Base-by-base conservation (phyloP, 768 basidiomycete species). In the Cystofilobasidium bisporidii region DNA sequence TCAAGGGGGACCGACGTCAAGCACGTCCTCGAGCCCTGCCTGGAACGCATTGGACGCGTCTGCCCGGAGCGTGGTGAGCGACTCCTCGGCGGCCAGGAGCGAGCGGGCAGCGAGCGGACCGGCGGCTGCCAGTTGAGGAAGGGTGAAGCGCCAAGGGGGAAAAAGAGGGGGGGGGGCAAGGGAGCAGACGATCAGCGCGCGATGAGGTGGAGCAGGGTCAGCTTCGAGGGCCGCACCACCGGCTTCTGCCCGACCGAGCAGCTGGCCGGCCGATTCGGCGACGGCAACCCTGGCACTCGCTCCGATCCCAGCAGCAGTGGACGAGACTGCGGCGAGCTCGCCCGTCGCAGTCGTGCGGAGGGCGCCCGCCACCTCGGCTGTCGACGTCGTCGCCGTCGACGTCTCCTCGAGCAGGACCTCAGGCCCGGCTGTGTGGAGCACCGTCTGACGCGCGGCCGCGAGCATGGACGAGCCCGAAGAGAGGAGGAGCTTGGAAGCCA, bases 31-130 rank as follows among this genome's bases (percentile, higher is more conserved):
- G 28, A 56, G 17, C 2, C 53, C 53, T 9, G 10, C 18, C 53
- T 56, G 53, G 28, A 56, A 56, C 18, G 53, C 53, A n/a, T 56
- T 56, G 5, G 53, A 56, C 5, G 22, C 28, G 53, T 56, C 53
- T 2, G 11, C 53, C 15, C 53, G 53, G 17, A 56, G 53, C 30
- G 53, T 56, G 12, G 28, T 32, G 15, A 56, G 28, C 12, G 28
- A 15, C 30, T 56, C 53, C 30, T 56, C 53, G 12, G 53, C n/a
- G 18, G 30, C 53, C 3, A 56, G 53, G 2, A 56, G 15, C 18
- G 53, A 56, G 14, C 32, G 53, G 17, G 28, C 20, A 4, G 53
- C 53, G 17, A 32, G 53, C 15, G 53, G 32, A 5, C 28, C 53
- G 14, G 28, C 53, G n/a, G 28, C 53, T 56, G 50, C 8, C 18